A percentile compares a stretch with the other conserved stretches of the same genome.
Conservation (phyloP, 2,329 filamentous ascomycete species). For the Talaromyces verruculosus region DNA sequence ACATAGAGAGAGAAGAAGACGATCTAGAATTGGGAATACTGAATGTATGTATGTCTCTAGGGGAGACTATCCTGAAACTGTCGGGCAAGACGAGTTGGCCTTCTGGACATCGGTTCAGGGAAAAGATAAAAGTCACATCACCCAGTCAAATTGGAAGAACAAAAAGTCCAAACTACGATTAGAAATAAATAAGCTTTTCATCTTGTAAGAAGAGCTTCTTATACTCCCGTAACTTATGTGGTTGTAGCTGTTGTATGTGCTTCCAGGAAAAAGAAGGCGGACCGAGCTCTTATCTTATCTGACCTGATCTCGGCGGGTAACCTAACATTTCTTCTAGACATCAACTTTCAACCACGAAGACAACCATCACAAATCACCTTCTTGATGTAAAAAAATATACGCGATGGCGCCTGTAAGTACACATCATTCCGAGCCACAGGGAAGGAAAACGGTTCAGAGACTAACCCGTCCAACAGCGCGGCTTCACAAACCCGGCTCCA, state of each 20-base stretch:
- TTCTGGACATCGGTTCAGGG: neutral
- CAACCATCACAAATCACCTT: neutral
- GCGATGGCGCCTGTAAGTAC: slow-evolving; percentile 19
- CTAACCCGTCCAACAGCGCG: slow-evolving; percentile 37
- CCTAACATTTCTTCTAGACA: neutral
- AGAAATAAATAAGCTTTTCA: neutral
- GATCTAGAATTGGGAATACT: neutral
- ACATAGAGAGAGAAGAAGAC: too few relatives aligned
- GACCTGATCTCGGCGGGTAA: neutral
- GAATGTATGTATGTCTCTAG: neutral
- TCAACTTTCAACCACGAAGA: neutral
- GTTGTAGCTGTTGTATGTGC: neutral
- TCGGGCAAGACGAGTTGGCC: neutral
- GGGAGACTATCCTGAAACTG: neutral
- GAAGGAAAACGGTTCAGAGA: neutral
- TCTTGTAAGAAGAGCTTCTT: neutral
- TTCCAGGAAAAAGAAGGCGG: neutral
- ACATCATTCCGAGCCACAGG: neutral
- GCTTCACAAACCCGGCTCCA: slow-evolving; percentile 49
- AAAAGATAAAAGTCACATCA: neutral
- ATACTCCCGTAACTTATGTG: neutral
- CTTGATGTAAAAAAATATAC: neutral
- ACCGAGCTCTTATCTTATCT: neutral
- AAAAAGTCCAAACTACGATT: neutral
- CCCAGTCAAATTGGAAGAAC: neutral